Conservation (phyloP, 352 stramenopile genomes). For the Globisporangium okanoganense region DNA sequence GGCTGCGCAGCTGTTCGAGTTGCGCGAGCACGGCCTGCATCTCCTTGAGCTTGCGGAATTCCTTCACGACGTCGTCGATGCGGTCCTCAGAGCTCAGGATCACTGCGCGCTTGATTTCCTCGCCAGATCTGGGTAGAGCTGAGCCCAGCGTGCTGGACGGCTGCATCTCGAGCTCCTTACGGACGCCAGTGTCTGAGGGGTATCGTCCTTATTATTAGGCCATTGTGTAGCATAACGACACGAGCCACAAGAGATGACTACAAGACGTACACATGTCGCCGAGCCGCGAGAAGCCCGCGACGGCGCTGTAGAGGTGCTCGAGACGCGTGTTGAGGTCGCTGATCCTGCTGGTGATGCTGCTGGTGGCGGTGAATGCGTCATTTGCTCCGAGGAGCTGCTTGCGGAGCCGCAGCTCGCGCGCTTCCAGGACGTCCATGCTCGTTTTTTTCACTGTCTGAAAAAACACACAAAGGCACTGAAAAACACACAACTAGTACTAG, state of each 20-base stretch:
- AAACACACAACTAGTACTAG: no score
- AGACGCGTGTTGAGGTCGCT: constrained; percentile 24
- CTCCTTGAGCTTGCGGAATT: constrained; percentile 46
- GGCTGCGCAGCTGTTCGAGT: constrained; percentile 30
- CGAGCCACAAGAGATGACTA: background rate
- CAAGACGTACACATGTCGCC: constrained; percentile 37
- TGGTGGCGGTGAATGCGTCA: constrained; percentile 4
- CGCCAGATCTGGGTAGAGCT: constrained; percentile 17
- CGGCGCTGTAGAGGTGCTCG: constrained; percentile 25
- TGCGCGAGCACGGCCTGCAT: constrained; percentile 40
- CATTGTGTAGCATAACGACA: background rate
- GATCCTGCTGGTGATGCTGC: constrained; percentile 20
- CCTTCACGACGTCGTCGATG: constrained; percentile 27
- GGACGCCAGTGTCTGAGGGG: constrained; percentile 30
- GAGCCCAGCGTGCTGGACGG: constrained; percentile 22
- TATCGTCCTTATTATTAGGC: background rate
- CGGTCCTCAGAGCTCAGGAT: constrained; percentile 54
- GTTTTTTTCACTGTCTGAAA: background rate
- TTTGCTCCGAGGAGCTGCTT: constrained; percentile 23
- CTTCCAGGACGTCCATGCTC: constrained; percentile 60
- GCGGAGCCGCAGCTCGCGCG: constrained; percentile 37
- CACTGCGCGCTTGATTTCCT: constrained; percentile 58
- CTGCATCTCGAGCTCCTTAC: constrained; percentile 34
- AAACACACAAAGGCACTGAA: no score
- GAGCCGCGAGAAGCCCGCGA: constrained; percentile 40